Base-by-base conservation (phyloP, 176 grass and related monocot genomes). In the Oryza glaberrima region DNA sequence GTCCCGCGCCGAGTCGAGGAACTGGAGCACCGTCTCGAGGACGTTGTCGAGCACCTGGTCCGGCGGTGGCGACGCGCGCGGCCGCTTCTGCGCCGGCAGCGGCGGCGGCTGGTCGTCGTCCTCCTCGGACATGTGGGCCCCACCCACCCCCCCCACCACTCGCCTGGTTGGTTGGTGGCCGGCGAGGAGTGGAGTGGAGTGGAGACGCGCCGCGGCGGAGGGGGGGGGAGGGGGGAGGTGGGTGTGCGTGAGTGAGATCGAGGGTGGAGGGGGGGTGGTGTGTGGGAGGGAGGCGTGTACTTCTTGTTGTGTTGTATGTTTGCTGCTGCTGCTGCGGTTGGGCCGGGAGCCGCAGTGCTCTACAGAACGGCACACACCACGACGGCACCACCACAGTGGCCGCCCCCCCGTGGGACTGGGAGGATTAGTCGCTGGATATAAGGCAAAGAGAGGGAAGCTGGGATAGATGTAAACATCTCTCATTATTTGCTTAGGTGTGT, bases 21-120 rank as follows among this genome's bases (percentile, higher is more conserved):
- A 99, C 90, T 96, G 90, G 17, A 99, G 91, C 71, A 99, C 97
- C 81, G 89, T 94, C 90, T 99, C 94, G 17, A 99, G 81, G 35
- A 99, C 97, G 88, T 94, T 99, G 70, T 94, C 94, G 12, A 99
- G 90, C 1, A 99, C 88, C 90, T 94, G 97, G 88, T 94, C 94
- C 56, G 90, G 88, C 16, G 94, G 88, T 43, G 88, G 90, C 70
- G 88, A 81, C 48, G 90, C 80, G 48, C 76, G 63, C 12, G 65
- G 40, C 15, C 79, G 65, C 64, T 83, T 87, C 7, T 80, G 61
- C 77, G 63, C 28, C 9, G 58, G 69, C 51, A 86, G 43, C 88
- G 63, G 20, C 9, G 58, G 69, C 51, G 88, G 43, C 88, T 89
- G 87, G 74, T 92, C 92, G 40, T 90, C 88, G 41, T 88, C 92